Percentiles rank a stretch among this genome's conserved stretches.
Evolutionary conservation across 2,329 filamentous ascomycete species (phyloP).

Genomic region (Xylariaceae sp.): DNA sequence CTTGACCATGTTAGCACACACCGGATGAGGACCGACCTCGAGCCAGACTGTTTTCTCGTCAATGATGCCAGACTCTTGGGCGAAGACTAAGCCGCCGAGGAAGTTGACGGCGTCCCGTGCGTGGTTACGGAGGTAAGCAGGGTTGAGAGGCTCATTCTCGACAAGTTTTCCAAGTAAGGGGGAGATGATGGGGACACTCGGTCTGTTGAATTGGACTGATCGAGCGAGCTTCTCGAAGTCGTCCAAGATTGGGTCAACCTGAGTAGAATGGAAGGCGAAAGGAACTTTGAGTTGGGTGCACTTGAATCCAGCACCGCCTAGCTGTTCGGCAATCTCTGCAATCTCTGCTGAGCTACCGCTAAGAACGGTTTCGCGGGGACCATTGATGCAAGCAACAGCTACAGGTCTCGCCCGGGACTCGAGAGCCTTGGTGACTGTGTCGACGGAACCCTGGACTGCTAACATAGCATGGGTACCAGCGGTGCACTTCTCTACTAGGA

Average conservation of each 20-base stretch:
- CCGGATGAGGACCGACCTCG: conserved; percentile 69
- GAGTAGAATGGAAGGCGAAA: conserved; percentile 62
- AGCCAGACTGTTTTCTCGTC: conserved; percentile 65
- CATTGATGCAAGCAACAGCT: conserved; percentile 68
- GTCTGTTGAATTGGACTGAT: conserved; percentile 50
- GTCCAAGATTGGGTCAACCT: conserved; percentile 58
- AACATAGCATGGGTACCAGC: conserved; percentile 59
- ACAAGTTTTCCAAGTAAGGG: conserved; percentile 59
- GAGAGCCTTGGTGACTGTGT: conserved; percentile 50
- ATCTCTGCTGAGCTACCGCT: conserved; percentile 44
- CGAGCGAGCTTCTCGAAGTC: conserved; percentile 52
- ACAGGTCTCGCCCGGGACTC: conserved; percentile 37
- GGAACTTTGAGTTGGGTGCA: conserved; percentile 58
- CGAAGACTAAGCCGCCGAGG: conserved; percentile 54
- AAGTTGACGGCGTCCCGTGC: conserved; percentile 67
- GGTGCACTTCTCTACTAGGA: conserved; percentile 61
- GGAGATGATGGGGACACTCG: conserved; percentile 59
- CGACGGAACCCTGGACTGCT: conserved; percentile 43
- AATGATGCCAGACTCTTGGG: conserved; percentile 53
- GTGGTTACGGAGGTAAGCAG: conserved; percentile 59
- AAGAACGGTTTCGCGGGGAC: conserved; percentile 69
- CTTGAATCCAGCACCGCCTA: conserved; percentile 52
- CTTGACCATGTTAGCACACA: conserved; percentile 64
- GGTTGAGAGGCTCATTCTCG: conserved; percentile 51
- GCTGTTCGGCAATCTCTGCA: conserved; percentile 34